phyloP scores from a whole-genome alignment of 495 filamentous ascomycete genomes.

The Lophium mytilinum region DNA sequence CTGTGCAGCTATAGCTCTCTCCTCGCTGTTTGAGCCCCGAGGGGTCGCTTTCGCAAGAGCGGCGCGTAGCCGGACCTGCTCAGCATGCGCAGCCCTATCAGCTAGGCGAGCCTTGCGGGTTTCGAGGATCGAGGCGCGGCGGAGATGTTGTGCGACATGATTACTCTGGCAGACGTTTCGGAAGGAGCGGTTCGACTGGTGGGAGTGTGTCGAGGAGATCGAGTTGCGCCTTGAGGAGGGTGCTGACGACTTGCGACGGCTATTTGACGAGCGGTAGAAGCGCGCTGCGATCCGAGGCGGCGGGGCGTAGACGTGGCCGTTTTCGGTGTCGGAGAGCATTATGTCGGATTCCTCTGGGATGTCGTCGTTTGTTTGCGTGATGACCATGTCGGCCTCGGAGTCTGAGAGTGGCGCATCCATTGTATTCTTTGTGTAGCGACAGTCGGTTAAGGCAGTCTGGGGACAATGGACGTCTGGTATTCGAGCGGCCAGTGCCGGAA shows the following conservation, averaged over 20 bases:
- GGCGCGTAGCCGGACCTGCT: slow-evolving; percentile 88
- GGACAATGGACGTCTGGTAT: neutral
- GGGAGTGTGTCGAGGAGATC: slow-evolving; percentile 78
- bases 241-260: slow-evolving; percentile 70
- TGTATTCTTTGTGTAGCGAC: neutral
- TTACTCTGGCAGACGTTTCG: slow-evolving; percentile 65
- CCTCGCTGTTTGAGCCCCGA: slow-evolving; percentile 57
- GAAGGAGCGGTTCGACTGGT: slow-evolving; percentile 52
- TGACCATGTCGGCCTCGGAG: slow-evolving; percentile 12
- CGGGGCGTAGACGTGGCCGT: slow-evolving; percentile 45
- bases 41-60: slow-evolving; percentile 75
- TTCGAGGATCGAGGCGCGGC: slow-evolving; percentile 85
- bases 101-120: slow-evolving; percentile 87
- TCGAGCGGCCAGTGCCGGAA: neutral
- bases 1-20: slow-evolving; percentile 80
- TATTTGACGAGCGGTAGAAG: slow-evolving; percentile 64
- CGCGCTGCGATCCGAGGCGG: slow-evolving; percentile 81
- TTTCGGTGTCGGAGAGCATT: slow-evolving; percentile 25
- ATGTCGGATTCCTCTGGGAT: slow-evolving; percentile 30
- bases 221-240: slow-evolving; percentile 85
- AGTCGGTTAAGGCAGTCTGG: neutral
- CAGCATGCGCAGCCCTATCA: slow-evolving; percentile 87
- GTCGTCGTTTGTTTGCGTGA: slow-evolving; percentile 21
- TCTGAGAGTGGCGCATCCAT: slow-evolving; percentile 17
- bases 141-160: slow-evolving; percentile 81